Evolutionary conservation across 805 yeast species (phyloP), one percentile per base, ranked within the genome.

Genomic region (Jamesozyma piceae): DNA sequence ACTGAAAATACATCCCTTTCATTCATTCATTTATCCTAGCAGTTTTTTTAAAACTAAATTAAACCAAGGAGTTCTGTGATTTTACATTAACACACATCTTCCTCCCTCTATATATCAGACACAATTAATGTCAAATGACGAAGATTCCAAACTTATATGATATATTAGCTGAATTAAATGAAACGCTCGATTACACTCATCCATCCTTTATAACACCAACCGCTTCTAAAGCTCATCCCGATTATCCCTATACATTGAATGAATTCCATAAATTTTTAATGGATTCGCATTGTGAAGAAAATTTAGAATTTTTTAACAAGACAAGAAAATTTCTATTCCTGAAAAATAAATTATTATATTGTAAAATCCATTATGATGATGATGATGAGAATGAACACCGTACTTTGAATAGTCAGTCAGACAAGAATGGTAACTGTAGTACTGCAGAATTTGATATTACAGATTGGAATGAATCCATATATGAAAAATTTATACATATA

Each of bases 271-370:
- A 49, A 15, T 61, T 52, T 40, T 30, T 59, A 34, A 41, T 39
- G 11, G 43, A 44, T 26, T 46, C 55, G 15, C 64, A 61, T 38
- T 60, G 64, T 43, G 59, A 55, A 14, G 66, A 62, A 49, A 62
- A 60, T 42, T 48, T 58, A 22, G 51, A 49, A 35, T 60, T 62
- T 34, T 50, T 57, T 36, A 42, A 40, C n/a, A 44, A 35, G 45
- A 41, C 48, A 26, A 42, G 42, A 35, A 38, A 42, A 31, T 47
- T 44, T 34, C 26, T 47, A 27, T 19, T 44, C 9, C 26, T 36
- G 13, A 42, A 43, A n/a, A 42, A 42, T 24, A 41, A 18, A 18
- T 14, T 30, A 9, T n/a, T 30, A 5, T 15, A 14, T 4, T 20
- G 5, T 22, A 15, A 24, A 15, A 11, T 9, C 4, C 15, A 28